These are phyloP conservation scores for Cladosporium sp. DNA, from an alignment of 2,329 filamentous ascomycete species.

Conservation along the genomic window DNA sequence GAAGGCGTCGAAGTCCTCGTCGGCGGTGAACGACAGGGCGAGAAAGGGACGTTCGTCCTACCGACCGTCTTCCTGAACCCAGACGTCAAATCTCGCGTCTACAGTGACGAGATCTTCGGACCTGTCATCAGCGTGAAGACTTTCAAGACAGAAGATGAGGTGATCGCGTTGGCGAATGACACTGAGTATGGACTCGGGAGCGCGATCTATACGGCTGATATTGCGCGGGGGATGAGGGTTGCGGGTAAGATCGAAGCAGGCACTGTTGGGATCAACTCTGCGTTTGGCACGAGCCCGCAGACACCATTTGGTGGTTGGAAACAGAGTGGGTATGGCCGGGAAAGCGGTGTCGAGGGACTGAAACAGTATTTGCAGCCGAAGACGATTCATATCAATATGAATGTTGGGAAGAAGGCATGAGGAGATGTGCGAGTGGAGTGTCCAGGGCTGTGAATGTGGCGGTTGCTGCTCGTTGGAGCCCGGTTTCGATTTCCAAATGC, in stretches of 20 bases:
- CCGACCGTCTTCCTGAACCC: conserved; percentile 26
- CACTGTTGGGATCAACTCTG: conserved; percentile 46
- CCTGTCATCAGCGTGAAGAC: conserved; percentile 38
- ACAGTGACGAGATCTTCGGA: conserved; percentile 40
- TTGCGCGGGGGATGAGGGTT: conserved; percentile 42
- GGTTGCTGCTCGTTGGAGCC: too few relatives aligned
- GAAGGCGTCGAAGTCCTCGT: conserved; percentile 12
- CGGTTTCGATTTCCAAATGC: too few relatives aligned
- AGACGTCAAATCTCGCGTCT: conserved; percentile 58
- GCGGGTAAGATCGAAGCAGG: conserved; percentile 54
- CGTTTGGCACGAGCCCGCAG: conserved; percentile 29
- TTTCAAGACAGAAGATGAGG: conserved; percentile 39
- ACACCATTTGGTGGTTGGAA: conserved; percentile 51
- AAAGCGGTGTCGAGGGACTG: conserved; percentile 36
- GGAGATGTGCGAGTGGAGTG: too few relatives aligned
- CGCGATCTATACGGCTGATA: conserved; percentile 67
- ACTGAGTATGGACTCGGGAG: conserved; percentile 68
- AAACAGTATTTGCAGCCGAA: conserved; percentile 28
- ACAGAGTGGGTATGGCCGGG: conserved; percentile 47
- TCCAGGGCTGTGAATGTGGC: too few relatives aligned
- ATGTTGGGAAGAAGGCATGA: conserved; percentile 12
- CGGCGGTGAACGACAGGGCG: conserved; percentile 4
- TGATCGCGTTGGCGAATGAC: conserved; percentile 43
- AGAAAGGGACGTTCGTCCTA: conserved; percentile 8
- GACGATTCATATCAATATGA: conserved; percentile 36